A percentile compares a stretch with the other conserved stretches of the same genome.
phyloP scores from a whole-genome alignment of 306 rosid species.

The Cucumis hystrix region DNA sequence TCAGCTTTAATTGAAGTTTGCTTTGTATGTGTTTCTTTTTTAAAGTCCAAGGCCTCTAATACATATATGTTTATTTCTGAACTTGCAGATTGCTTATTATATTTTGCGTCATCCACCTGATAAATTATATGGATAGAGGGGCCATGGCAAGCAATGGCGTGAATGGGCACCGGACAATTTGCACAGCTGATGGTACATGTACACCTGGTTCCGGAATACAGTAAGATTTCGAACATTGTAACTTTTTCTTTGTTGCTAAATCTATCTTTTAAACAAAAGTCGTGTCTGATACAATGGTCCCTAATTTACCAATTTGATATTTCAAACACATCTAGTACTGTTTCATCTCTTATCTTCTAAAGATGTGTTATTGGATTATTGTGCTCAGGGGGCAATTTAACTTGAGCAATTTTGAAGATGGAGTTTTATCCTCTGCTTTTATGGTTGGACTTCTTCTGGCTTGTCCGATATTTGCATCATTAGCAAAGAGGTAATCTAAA shows the following conservation, averaged over 20 bases:
- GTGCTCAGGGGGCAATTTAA: conserved; percentile 69
- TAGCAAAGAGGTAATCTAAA: conserved; percentile 59
- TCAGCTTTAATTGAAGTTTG: background rate
- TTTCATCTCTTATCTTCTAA: background rate
- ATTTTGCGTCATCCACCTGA: conserved; percentile 48
- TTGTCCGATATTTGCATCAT: conserved; percentile 79
- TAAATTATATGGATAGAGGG: conserved; percentile 83
- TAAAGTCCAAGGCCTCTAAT: background rate
- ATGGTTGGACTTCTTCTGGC: conserved; percentile 92
- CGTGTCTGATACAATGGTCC: background rate
- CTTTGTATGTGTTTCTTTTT: background rate
- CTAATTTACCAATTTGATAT: background rate
- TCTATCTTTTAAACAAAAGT: background rate
- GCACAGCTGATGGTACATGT: conserved; percentile 62
- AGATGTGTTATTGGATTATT: background rate
- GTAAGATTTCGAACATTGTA: conserved; percentile 34
- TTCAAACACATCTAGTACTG: background rate
- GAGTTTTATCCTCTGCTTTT: conserved; percentile 82
- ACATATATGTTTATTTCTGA: background rate
- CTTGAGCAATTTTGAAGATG: conserved; percentile 83
- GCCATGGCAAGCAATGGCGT: conserved; percentile 91
- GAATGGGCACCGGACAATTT: conserved; percentile 51
- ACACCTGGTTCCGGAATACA: conserved; percentile 69
- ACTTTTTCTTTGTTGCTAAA: background rate
- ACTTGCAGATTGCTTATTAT: conserved; percentile 50